Conservation (phyloP, 768 basidiomycete genomes). For the Botryobasidium botryosum region DNA sequence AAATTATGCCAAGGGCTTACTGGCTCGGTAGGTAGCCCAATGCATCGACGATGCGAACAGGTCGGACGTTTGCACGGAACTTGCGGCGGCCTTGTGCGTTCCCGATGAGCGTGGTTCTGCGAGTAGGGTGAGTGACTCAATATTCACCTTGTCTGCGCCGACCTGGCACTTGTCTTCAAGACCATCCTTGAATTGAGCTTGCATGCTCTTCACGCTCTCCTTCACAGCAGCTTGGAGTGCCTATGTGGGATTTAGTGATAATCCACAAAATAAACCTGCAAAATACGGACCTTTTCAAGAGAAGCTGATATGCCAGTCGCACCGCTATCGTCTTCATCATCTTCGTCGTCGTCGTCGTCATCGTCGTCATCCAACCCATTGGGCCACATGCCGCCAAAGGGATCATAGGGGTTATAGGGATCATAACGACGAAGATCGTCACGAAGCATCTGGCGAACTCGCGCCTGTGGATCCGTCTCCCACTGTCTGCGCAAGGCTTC, state of each 20-base stretch:
- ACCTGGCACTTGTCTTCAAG: slow-evolving; percentile 39
- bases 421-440: neutral
- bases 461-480: too few relatives aligned
- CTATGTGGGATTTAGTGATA: too few relatives aligned
- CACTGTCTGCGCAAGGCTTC: neutral
- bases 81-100: slow-evolving; percentile 26
- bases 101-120: neutral
- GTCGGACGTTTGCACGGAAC: slow-evolving; percentile 32
- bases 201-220: slow-evolving; percentile 29
- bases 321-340: slow-evolving; percentile 12
- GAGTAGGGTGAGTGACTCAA: neutral
- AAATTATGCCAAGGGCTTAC: slow-evolving; percentile 20
- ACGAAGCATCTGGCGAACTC: neutral
- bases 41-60: slow-evolving; percentile 38
- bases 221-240: slow-evolving; percentile 30
- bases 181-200: slow-evolving; percentile 34
- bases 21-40: slow-evolving; percentile 42
- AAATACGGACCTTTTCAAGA: slow-evolving; percentile 1
- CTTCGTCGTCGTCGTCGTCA: slow-evolving; percentile 16
- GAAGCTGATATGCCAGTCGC: slow-evolving; percentile 6
- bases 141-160: slow-evolving; percentile 32
- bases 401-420: neutral
- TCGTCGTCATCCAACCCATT: slow-evolving; percentile 22
- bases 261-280: too few relatives aligned
- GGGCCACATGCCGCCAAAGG: slow-evolving; percentile 20